Evolutionary conservation across 2,329 filamentous ascomycete species (phyloP), one percentile per base, ranked within the genome.

Genomic region (Calonectria pteridis): DNA sequence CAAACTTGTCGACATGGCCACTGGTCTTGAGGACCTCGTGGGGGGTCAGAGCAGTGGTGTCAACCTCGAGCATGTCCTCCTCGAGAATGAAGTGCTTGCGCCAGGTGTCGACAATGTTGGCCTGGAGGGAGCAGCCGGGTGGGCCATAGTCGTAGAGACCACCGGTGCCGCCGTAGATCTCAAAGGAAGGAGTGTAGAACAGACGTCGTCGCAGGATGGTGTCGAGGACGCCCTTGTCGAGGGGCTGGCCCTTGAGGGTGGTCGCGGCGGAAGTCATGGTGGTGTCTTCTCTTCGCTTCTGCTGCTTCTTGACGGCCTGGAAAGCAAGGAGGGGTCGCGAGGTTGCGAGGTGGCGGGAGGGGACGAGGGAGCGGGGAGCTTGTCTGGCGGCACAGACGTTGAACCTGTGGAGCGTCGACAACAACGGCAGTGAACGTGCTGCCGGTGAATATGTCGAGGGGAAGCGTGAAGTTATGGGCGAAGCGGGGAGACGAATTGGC

Each of bases 1-100:
- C 94, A 83, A 98, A 98, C 86, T 98, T 98, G 85, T 98, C 96
- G 77, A 98, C 97, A 87, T 99, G 97, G 77, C 97, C 97, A 84
- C 92, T 94, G 68, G 96, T 98, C 90, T 98, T 98, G 82, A 99
- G 91, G 46, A 99, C 95, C 62, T 97, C 94, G 81, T 97, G 92
- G 40, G 97, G 97, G 50, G 97, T 99, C 82, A 99, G 86, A 86
- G 96, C 97, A 49, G 94, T 97, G 87, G 95, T 98, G 87, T 98
- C 96, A 77, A 98, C 92, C 87, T 98, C 95, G 78, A 98, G 92
- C 95, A 98, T 98, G 83, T 98, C 94, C 88, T 98, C 95, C 87
- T 96, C 93, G 72, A 97, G 83, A 75, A 98, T 92, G 83, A 98
- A 98, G 87, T 98, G 95, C 86, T 97, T 97, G 84, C 95, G 91